Evolutionary conservation across 192 early-diverging fungal species (phyloP), one percentile per base, ranked within the genome.

Genomic region (Coemansia nantahalensis): DNA sequence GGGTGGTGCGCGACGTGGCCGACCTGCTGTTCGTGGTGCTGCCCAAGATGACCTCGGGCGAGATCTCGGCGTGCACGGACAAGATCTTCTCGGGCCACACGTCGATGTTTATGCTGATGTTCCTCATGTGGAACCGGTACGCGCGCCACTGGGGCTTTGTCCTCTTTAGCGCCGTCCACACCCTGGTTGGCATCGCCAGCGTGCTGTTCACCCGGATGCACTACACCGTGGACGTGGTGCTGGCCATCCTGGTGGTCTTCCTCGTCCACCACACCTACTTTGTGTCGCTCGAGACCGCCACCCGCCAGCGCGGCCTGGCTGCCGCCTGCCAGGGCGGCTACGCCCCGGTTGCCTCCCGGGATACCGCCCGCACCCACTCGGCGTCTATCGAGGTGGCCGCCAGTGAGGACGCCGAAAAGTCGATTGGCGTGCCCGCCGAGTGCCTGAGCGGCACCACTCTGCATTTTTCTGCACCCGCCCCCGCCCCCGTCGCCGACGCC

Each of bases 41-140:
- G 15, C 58, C 49, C 5, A 50, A 45, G 6, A 65, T 65, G 37
- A 48, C 66, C 30, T 64, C 63, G 15, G 79, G 79, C 3, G 26
- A 59, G 37, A 45, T 51, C 15, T 59, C 65, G 38, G 72, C 68
- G 17, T 84, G 83, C 59, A 79, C 81, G 6, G 79, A 84, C 63
- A 79, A 79, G 48, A 72, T 84, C 31, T 84, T 78, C 39, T 82
- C 81, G 19, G 83, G 83, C 8, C 83, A 84, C 51, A 82, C 83
- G 0, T 62, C 65, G 2, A 46, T 82, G 9, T 62, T 84, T 24
- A 46, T 65, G 13, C 50, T 75, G 6, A 73, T 79, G 41, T 77
- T 79, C 16, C 56, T 84, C 42, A 45, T 77, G 16, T 82, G 81
- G 77, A 56, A 65, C 1, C 59, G 65, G 8, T 78, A 84, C 30